These are phyloP conservation scores for Litsea cubeba DNA, from an alignment of 164 flowering plant genomes.

Conservation along the genomic window DNA sequence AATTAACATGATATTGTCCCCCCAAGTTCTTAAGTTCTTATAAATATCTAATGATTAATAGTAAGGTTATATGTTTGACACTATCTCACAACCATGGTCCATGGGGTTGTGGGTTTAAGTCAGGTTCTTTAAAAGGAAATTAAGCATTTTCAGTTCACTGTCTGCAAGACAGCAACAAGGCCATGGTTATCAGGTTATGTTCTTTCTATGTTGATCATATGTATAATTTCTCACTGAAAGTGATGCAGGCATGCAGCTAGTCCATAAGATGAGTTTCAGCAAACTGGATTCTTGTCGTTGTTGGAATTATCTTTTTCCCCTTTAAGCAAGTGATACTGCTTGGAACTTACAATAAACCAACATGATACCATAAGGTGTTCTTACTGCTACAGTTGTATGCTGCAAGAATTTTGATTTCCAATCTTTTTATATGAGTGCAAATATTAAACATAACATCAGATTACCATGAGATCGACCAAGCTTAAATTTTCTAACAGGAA, in stretches of 20 bases:
- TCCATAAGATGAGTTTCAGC: not conserved
- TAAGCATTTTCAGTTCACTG: not conserved
- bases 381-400: not conserved
- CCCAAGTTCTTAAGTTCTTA: not conserved
- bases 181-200: not conserved
- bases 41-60: not conserved
- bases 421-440: not conserved
- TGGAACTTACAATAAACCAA: constrained; percentile 2
- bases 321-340: not conserved
- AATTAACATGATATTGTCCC: not conserved
- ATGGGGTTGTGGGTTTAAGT: not conserved
- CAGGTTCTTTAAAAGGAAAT: too few relatives aligned
- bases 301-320: not conserved
- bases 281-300: not conserved
- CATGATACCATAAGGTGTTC: not conserved
- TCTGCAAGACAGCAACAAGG: not conserved
- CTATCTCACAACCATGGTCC: not conserved
- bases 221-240: not conserved
- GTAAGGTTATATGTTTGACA: not conserved
- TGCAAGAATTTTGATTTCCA: not conserved
- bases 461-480: not conserved
- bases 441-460: not conserved
- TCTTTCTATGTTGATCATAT: not conserved
- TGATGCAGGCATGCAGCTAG: not conserved
- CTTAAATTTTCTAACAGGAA: not conserved